Conservation (phyloP, 306 rosid genomes). For the Abrus precatorius region DNA sequence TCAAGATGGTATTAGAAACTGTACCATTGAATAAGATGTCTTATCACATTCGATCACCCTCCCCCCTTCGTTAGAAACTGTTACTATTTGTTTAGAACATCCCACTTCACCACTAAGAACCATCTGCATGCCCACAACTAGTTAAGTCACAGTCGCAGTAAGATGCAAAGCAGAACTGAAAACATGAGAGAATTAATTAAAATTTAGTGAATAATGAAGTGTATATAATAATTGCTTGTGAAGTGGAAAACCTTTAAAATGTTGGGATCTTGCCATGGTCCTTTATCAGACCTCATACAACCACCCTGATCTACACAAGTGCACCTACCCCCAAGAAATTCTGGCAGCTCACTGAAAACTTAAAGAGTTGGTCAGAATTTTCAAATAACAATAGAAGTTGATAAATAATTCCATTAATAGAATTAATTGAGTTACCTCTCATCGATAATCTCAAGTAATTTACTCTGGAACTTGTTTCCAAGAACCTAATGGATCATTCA, state of each 20-base stretch:
- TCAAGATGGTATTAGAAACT: conserved; percentile 41
- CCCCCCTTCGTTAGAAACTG: conserved; percentile 64
- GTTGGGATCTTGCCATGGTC: conserved; percentile 88
- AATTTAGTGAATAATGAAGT: conserved; percentile 1
- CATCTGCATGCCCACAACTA: conserved; percentile 62
- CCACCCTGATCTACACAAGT: conserved; percentile 76
- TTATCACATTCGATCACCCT: conserved; percentile 64
- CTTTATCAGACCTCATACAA: conserved; percentile 85
- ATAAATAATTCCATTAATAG: conserved; percentile 25
- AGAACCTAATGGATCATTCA: conserved; percentile 69
- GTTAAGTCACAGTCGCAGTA: conserved; percentile 41
- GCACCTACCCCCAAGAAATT: conserved; percentile 85
- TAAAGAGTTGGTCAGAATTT: conserved; percentile 38
- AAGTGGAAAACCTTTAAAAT: conserved; percentile 69
- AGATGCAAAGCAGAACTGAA: conserved; percentile 27
- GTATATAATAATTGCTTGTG: conserved; percentile 20
- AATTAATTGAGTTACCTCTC: conserved; percentile 63
- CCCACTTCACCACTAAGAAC: conserved; percentile 73
- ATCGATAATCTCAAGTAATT: conserved; percentile 79
- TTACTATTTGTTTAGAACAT: conserved; percentile 64
- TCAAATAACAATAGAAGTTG: conserved; percentile 25
- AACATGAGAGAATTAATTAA: background rate
- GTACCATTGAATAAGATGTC: conserved; percentile 63
- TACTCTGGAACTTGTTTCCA: conserved; percentile 78
- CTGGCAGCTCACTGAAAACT: conserved; percentile 81